Base-by-base conservation (phyloP, 2,329 filamentous ascomycete species). In the Cryphonectria radicalis region DNA sequence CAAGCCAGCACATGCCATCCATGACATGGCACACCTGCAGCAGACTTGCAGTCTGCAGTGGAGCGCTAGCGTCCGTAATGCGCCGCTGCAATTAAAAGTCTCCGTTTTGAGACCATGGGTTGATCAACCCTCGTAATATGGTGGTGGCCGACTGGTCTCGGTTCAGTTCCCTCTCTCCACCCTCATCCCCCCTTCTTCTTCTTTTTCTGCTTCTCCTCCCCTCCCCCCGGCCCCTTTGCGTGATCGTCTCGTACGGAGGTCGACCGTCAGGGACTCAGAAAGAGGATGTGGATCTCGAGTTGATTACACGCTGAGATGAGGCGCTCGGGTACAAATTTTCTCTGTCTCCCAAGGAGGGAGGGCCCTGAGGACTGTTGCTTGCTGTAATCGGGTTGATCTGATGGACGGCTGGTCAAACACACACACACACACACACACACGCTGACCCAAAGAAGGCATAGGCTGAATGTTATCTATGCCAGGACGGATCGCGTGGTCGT, bases 1-100 rank as follows among this genome's bases (percentile, higher is more conserved):
- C 71, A 63, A 69, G 66, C 59, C 50, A 69, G 68, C 68, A 62
- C 68, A 72, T 70, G 68, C 70, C 70, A 72, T 59, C 70, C 28
- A 72, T 59, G 63, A 25, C 63, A 50, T 53, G 63, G 63, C 64
- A 63, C 59, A n/a, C n/a, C 42, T 50, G 50, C 53, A 57, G 25
- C 53, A 57, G 53, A 28, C 53, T 25, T 57, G 53, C 57, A 53
- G 63, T 50, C 55, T 71, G 69, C 67, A 71, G 71, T 73, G 71
- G 71, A 71, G 71, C 71, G 50, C 55, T 69, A 66, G 69, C 43
- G 69, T 68, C 71, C 71, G 69, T 71, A 68, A 69, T 70, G 69
- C 43, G 67, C 64, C 62, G 70, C 68, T 71, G 72, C 72, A 73
- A 73, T 73, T 62, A 68, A 72, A 73, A 73, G 67, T 67, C 72